phyloP scores from a whole-genome alignment of 2,329 filamentous ascomycete genomes.

The Chrysoporthe austroafricana region DNA sequence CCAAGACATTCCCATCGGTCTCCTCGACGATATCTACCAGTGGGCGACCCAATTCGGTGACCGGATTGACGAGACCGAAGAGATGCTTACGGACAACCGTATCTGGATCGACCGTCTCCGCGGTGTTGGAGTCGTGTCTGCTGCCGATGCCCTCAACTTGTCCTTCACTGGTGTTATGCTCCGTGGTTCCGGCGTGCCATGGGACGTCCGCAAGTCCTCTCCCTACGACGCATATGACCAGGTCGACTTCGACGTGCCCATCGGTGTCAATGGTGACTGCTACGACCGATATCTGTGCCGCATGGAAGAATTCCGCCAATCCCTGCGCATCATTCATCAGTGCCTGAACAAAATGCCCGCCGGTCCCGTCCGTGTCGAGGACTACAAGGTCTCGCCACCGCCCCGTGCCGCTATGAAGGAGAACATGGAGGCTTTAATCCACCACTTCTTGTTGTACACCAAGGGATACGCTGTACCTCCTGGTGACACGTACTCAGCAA shows the following conservation, averaged over 20 bases:
- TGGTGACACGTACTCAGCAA: conserved; percentile 96
- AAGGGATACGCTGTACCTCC: conserved; percentile 98
- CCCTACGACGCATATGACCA: conserved; percentile 98
- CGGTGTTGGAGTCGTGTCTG: conserved; percentile 87
- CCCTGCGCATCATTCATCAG: conserved; percentile 96
- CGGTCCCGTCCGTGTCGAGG: conserved; percentile 91
- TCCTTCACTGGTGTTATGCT: conserved; percentile 98
- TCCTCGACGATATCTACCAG: conserved; percentile 98
- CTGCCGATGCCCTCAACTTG: conserved; percentile 94
- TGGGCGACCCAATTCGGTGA: conserved; percentile 99
- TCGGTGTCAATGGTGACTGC: conserved; percentile 96
- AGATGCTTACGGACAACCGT: conserved; percentile 97
- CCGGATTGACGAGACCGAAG: conserved; percentile 97
- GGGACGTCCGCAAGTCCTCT: conserved; percentile 94
- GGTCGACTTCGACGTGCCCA: conserved; percentile 97
- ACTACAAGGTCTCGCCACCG: conserved; percentile 97
- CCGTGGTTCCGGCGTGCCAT: conserved; percentile 92
- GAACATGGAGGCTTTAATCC: conserved; percentile 99
- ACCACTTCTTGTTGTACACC: conserved; percentile 98
- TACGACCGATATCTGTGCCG: conserved; percentile 99
- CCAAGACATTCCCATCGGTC: conserved; percentile 89
- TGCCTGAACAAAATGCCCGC: conserved; percentile 99
- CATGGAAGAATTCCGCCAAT: conserved; percentile 99
- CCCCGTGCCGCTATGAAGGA: conserved; percentile 99
- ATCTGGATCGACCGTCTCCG: conserved; percentile 97